phyloP scores from a whole-genome alignment of 768 basidiomycete genomes.

The Phylloporus sp. region DNA sequence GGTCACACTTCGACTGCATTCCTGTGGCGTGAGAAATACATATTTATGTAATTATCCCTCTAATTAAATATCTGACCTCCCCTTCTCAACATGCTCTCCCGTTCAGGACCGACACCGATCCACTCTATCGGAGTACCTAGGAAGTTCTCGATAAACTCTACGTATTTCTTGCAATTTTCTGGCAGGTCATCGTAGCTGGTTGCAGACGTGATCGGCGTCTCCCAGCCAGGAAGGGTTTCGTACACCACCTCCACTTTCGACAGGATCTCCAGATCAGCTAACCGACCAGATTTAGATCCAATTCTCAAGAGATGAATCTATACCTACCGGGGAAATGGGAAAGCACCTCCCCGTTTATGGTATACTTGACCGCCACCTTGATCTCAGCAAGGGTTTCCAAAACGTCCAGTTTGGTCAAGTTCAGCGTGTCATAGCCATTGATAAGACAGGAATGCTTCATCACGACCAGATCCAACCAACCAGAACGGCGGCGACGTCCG shows the following conservation, averaged over 20 bases:
- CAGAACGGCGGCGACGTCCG: constrained; percentile 87
- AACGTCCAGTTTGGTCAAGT: constrained; percentile 95
- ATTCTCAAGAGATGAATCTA: neutral
- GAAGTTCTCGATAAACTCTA: constrained; percentile 79
- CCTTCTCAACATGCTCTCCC: constrained; percentile 67
- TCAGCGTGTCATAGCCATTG: constrained; percentile 92
- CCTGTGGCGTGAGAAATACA: constrained; percentile 23
- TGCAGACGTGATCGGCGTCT: constrained; percentile 61
- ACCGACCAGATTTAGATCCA: neutral
- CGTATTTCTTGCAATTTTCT: constrained; percentile 76
- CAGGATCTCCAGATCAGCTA: constrained; percentile 83
- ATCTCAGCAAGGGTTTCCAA: constrained; percentile 82
- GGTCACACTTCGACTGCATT: constrained; percentile 13
- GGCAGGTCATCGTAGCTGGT: constrained; percentile 73
- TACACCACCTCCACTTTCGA: constrained; percentile 80
- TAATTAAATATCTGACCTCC: constrained; percentile 19
- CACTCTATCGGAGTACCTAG: constrained; percentile 74
- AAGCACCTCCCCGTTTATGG: constrained; percentile 70
- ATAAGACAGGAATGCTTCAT: constrained; percentile 88
- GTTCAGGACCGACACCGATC: constrained; percentile 88
- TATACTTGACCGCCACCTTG: constrained; percentile 81
- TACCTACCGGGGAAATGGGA: constrained; percentile 80
- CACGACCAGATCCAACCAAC: constrained; percentile 97
- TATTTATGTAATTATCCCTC: neutral
- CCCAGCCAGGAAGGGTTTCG: constrained; percentile 89